Evolutionary conservation across 2,329 filamentous ascomycete genomes (phyloP).

Genomic region (Trichophaea hybrida): DNA sequence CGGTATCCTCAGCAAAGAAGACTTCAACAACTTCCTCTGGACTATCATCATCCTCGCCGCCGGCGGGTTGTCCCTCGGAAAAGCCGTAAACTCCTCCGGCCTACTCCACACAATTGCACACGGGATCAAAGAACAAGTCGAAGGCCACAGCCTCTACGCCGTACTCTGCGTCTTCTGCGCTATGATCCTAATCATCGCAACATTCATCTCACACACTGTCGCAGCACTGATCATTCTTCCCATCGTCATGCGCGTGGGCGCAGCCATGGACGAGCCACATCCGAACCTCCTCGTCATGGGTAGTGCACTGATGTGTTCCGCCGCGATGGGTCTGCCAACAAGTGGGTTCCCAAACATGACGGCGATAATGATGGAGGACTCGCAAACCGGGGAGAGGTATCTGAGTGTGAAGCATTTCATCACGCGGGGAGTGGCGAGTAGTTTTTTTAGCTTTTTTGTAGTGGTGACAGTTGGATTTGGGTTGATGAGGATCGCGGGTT

Average conservation of each 20-base stretch:
- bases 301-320: constrained; percentile 86
- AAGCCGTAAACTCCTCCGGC: constrained; percentile 85
- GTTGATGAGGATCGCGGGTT: constrained; percentile 62
- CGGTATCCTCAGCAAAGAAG: constrained; percentile 91
- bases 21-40: constrained; percentile 99
- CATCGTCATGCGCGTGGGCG: constrained; percentile 73
- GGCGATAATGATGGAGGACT: constrained; percentile 98
- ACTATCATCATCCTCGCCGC: constrained; percentile 98
- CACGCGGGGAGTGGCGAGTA: constrained; percentile 78
- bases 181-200: constrained; percentile 82
- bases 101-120: constrained; percentile 76
- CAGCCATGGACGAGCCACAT: constrained; percentile 72
- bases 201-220: constrained; percentile 95
- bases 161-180: constrained; percentile 73
- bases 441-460: constrained; percentile 64
- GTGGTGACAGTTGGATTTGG: constrained; percentile 83
- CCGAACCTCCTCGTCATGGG: constrained; percentile 94
- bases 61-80: constrained; percentile 80
- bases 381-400: constrained; percentile 78
- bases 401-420: constrained; percentile 88
- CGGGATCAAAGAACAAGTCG: constrained; percentile 57
- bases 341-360: constrained; percentile 99
- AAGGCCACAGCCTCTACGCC: constrained; percentile 68
- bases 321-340: constrained; percentile 93
- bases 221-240: constrained; percentile 90